These are phyloP conservation scores for Calocybe cyanea DNA, from an alignment of 768 basidiomycete species.

Conservation along the genomic window DNA sequence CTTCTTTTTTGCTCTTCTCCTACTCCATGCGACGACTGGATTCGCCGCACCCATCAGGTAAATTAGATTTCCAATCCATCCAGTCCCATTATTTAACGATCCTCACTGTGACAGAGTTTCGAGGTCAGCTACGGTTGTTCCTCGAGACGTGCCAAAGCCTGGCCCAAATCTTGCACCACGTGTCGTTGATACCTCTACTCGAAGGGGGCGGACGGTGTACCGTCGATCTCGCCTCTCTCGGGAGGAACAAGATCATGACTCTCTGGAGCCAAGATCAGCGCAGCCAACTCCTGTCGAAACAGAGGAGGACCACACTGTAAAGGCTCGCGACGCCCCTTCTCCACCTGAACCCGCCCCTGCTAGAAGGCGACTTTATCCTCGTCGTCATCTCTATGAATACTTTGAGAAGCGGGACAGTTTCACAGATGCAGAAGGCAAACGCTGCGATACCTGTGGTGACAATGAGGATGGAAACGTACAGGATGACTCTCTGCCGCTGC, in stretches of 20 bases:
- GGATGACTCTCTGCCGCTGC: too few species aligned
- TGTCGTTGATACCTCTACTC: constrained; percentile 23
- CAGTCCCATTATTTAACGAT: neutral
- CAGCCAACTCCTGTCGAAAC: too few species aligned
- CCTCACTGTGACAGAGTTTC: constrained; percentile 21
- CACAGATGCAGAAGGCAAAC: constrained; percentile 4
- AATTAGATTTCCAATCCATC: constrained; percentile 2
- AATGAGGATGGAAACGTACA: too few species aligned
- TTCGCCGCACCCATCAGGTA: constrained; percentile 38
- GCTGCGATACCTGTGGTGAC: constrained; percentile 4
- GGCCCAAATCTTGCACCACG: constrained; percentile 20
- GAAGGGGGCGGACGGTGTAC: constrained; percentile 18
- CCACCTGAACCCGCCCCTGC: neutral
- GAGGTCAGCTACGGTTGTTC: constrained; percentile 22
- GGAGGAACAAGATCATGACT: constrained; percentile 22
- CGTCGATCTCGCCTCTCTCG: constrained; percentile 26
- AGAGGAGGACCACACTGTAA: too few species aligned
- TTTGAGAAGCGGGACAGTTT: constrained; percentile 24
- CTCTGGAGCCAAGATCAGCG: too few species aligned
- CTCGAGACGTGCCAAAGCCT: constrained; percentile 22
- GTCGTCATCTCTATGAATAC: constrained; percentile 19
- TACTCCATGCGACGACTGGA: constrained; percentile 32
- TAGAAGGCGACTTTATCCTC: constrained; percentile 14
- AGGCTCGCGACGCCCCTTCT: constrained; percentile 23
- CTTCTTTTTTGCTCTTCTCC: constrained; percentile 35